Percentiles rank a stretch among this genome's conserved stretches.
phyloP scores from a whole-genome alignment of 352 stramenopile genomes.

The Thalassiosira oceanica region DNA sequence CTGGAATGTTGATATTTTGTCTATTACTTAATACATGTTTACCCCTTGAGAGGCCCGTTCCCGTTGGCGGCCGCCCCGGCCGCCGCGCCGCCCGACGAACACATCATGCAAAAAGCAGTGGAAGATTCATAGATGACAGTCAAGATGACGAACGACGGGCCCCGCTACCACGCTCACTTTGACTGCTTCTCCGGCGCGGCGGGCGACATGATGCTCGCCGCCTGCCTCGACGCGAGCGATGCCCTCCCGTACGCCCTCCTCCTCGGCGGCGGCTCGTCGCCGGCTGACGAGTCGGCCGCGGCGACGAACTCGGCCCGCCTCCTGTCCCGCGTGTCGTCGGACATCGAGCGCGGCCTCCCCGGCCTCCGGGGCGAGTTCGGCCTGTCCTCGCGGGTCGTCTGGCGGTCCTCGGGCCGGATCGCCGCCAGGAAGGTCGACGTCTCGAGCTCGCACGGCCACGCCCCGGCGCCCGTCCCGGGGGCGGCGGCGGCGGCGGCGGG shows the following conservation, averaged over 20 bases:
- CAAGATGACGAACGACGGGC: background rate
- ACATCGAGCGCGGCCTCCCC: conserved; percentile 56
- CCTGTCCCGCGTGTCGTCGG: conserved; percentile 17
- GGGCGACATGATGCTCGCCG: conserved; percentile 75
- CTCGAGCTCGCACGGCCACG: conserved; percentile 85
- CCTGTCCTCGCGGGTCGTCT: conserved; percentile 79
- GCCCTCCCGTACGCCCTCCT: conserved; percentile 22
- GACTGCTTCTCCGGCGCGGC: conserved; percentile 75
- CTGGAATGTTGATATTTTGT: too few relatives aligned
- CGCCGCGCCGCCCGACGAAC: too few relatives aligned
- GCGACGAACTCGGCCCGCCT: conserved; percentile 21
- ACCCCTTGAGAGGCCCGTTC: too few relatives aligned
- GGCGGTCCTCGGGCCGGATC: conserved; percentile 87
- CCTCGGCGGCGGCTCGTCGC: conserved; percentile 1
- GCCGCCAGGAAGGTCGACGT: conserved; percentile 88
- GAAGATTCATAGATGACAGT: background rate
- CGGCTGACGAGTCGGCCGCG: background rate
- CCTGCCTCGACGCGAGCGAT: conserved; percentile 64
- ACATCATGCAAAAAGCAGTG: too few relatives aligned
- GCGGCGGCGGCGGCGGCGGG: background rate
- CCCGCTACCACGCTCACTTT: conserved; percentile 66
- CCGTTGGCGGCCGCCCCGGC: too few relatives aligned
- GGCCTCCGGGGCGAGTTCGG: conserved; percentile 85
- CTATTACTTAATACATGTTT: too few relatives aligned
- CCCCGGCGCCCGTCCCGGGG: conserved; percentile 65